A percentile compares a stretch with the other conserved stretches of the same genome.
These are phyloP conservation scores for Lecanicillium sp. DNA, from an alignment of 2,329 filamentous ascomycete genomes.

Conservation along the genomic window DNA sequence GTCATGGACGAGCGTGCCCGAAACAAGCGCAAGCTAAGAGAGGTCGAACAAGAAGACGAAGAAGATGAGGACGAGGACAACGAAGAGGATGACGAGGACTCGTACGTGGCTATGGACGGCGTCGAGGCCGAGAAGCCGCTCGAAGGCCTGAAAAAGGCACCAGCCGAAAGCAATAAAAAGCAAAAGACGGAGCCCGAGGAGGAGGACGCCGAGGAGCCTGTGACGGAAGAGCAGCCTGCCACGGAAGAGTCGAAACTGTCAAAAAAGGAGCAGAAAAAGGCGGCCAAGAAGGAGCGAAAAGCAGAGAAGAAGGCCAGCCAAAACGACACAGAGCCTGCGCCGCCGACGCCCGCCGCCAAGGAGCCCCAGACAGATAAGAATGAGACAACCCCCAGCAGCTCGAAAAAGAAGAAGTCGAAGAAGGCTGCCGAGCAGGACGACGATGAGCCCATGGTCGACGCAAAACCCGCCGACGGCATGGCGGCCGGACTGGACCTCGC, in stretches of 20 bases:
- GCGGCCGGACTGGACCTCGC: conserved; percentile 19
- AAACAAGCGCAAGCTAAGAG: conserved; percentile 74
- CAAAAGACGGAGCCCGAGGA: conserved; percentile 28
- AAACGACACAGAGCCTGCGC: conserved; percentile 24
- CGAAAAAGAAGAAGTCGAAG: conserved; percentile 20
- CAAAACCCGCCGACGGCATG: conserved; percentile 12
- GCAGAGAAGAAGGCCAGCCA: conserved; percentile 37
- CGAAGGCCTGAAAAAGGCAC: conserved; percentile 51
- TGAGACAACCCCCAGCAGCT: conserved; percentile 18
- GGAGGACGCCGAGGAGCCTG: conserved; percentile 16
- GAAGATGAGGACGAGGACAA: conserved; percentile 29
- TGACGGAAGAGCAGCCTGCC: conserved; percentile 30
- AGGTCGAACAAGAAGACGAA: conserved; percentile 45
- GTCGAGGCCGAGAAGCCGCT: conserved; percentile 54
- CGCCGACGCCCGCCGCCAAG: conserved; percentile 2
- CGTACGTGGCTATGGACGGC: conserved; percentile 38
- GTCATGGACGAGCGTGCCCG: conserved; percentile 73
- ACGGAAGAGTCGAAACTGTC: conserved; percentile 31
- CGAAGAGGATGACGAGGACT: conserved; percentile 33
- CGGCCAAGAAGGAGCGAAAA: conserved; percentile 21
- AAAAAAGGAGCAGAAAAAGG: conserved; percentile 44
- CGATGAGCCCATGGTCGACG: conserved; percentile 9
- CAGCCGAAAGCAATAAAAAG: conserved; percentile 48
- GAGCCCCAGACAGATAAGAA: conserved; percentile 26
- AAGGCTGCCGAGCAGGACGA: conserved; percentile 19